phyloP scores from a whole-genome alignment of 306 rosid species.

The Corylus americana region DNA sequence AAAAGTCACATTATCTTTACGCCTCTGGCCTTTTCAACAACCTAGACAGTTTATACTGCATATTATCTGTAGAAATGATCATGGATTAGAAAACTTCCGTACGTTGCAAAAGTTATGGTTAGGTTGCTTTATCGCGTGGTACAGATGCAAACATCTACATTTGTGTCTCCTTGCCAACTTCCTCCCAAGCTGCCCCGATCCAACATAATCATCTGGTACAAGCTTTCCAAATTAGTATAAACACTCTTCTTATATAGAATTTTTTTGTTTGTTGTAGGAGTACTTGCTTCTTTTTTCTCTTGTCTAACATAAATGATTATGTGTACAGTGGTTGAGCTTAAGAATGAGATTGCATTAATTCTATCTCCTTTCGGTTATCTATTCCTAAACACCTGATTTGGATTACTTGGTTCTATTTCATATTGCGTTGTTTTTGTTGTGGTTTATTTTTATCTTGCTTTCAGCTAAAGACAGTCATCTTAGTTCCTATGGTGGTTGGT shows the following conservation, averaged over 20 bases:
- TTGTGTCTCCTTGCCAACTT: background rate
- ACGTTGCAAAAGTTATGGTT: background rate
- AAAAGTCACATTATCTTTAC: background rate
- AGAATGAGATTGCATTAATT: background rate
- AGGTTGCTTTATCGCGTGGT: background rate
- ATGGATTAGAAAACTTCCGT: background rate
- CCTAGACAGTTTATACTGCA: no score
- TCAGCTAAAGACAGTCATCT: background rate
- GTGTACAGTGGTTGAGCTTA: background rate
- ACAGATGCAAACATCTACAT: background rate
- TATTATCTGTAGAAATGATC: background rate
- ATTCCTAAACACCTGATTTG: background rate
- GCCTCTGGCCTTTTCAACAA: background rate
- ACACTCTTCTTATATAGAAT: background rate
- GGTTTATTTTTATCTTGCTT: conserved; percentile 10
- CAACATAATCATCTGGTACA: background rate
- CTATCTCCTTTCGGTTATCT: background rate
- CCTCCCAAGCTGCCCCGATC: background rate
- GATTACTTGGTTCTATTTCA: background rate
- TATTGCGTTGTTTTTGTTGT: background rate
- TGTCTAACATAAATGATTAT: background rate
- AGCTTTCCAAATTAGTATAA: background rate
- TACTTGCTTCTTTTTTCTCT: background rate
- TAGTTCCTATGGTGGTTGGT: background rate
- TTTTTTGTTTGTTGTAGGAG: background rate